phyloP scores from a whole-genome alignment of 352 stramenopile genomes.

The Albugo candida region DNA sequence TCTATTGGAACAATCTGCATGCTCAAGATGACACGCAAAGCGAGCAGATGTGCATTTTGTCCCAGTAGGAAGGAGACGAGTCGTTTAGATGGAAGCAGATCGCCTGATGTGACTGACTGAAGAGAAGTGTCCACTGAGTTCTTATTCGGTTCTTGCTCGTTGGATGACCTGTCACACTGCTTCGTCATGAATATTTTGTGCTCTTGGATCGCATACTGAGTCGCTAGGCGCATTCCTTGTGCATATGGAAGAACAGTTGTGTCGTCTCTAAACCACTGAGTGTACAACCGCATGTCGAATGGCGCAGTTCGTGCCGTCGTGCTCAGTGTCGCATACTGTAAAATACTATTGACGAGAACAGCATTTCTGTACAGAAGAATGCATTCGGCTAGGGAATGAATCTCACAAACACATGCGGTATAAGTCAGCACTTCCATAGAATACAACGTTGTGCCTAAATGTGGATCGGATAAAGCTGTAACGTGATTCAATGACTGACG shows the following conservation, averaged over 20 bases:
- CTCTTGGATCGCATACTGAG: slow-evolving; percentile 35
- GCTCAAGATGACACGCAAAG: slow-evolving; percentile 35
- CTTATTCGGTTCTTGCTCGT: no score
- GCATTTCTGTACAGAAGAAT: slow-evolving; percentile 38
- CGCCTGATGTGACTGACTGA: slow-evolving; percentile 4
- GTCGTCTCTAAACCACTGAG: slow-evolving; percentile 37
- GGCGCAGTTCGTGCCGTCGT: neutral
- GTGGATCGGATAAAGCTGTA: slow-evolving; percentile 3
- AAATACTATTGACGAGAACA: slow-evolving; percentile 14
- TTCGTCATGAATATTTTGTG: slow-evolving; percentile 16
- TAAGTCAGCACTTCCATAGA: slow-evolving; percentile 40
- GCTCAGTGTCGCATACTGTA: neutral
- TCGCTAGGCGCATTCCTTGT: slow-evolving; percentile 35
- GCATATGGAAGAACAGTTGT: slow-evolving; percentile 21
- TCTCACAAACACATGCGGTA: slow-evolving; percentile 36
- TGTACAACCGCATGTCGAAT: slow-evolving; percentile 18
- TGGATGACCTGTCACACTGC: neutral
- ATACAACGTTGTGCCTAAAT: slow-evolving; percentile 27
- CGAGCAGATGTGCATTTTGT: slow-evolving; percentile 39
- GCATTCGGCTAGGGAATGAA: slow-evolving; percentile 30
- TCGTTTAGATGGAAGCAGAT: slow-evolving; percentile 34
- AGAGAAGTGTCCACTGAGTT: neutral
- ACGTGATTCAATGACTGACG: slow-evolving; percentile 18
- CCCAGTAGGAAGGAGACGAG: slow-evolving; percentile 49
- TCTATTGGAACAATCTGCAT: slow-evolving; percentile 40